Evolutionary conservation across 768 basidiomycete species (phyloP).

Genomic region (Postia placenta): DNA sequence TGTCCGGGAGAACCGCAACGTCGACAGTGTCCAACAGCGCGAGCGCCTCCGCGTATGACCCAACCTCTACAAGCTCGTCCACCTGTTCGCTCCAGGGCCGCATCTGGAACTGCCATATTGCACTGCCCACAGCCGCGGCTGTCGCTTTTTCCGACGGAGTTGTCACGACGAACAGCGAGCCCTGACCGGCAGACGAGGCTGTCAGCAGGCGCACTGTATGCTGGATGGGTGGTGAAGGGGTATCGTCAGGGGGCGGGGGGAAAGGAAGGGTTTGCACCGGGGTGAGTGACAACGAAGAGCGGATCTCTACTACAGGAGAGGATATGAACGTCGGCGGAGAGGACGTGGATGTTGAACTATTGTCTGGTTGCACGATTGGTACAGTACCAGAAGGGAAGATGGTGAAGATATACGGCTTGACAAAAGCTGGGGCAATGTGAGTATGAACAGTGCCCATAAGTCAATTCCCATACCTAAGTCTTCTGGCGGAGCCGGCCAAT

Average conservation of each 20-base stretch:
- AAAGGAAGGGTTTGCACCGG: conserved; percentile 58
- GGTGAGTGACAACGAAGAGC: conserved; percentile 61
- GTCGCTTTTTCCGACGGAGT: conserved; percentile 70
- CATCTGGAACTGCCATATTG: conserved; percentile 72
- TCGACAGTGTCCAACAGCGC: conserved; percentile 70
- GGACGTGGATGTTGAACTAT: conserved; percentile 15
- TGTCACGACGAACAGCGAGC: conserved; percentile 56
- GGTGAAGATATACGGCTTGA: conserved; percentile 75
- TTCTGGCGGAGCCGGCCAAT: conserved; percentile 79
- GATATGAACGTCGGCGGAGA: conserved; percentile 36
- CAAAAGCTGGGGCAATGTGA: conserved; percentile 41
- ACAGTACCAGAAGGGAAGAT: conserved; percentile 67
- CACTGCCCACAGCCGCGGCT: conserved; percentile 64
- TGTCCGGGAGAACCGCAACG: conserved; percentile 50
- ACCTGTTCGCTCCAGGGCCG: conserved; percentile 75
- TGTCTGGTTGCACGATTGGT: conserved; percentile 22
- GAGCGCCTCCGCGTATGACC: conserved; percentile 74
- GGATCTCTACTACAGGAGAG: conserved; percentile 61
- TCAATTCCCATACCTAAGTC: conserved; percentile 52
- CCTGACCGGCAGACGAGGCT: conserved; percentile 43
- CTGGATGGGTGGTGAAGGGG: conserved; percentile 17
- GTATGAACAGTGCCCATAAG: background rate
- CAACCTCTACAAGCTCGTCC: conserved; percentile 70
- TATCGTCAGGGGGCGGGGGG: conserved; percentile 41
- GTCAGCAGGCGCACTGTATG: conserved; percentile 61